Conservation (phyloP, 352 stramenopile species). For the Plasmopara viticola region DNA sequence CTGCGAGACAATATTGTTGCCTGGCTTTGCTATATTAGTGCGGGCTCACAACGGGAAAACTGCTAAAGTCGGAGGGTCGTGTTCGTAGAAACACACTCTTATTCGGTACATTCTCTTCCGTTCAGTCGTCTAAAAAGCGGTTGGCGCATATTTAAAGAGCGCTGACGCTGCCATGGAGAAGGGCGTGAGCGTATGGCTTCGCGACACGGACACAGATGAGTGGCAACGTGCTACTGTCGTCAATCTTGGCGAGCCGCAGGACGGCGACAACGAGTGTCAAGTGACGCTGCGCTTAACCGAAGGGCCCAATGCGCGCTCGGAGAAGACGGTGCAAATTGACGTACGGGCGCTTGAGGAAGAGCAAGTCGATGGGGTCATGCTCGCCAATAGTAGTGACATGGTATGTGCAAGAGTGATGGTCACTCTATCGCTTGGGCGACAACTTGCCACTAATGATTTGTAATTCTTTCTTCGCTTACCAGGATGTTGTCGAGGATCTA, state of each 20-base stretch:
- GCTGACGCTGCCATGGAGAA: conserved; percentile 54
- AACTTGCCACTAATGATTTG: neutral
- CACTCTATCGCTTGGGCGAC: neutral
- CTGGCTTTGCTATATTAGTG: no score
- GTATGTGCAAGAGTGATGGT: conserved; percentile 25
- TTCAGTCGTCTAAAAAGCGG: conserved; percentile 1
- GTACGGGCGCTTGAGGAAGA: conserved; percentile 65
- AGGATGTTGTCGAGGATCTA: conserved; percentile 87
- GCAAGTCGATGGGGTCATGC: conserved; percentile 43
- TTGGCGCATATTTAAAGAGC: neutral
- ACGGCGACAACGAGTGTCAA: conserved; percentile 16
- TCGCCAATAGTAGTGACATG: conserved; percentile 84
- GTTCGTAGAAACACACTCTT: conserved; percentile 7
- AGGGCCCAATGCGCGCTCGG: conserved; percentile 37
- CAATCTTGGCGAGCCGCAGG: conserved; percentile 24
- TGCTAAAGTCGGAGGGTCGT: no score
- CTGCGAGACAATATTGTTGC: no score
- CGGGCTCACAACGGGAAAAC: no score
- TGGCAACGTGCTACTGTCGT: conserved; percentile 64
- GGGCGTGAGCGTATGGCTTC: conserved; percentile 71
- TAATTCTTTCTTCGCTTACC: conserved; percentile 3
- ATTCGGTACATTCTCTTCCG: conserved; percentile 7
- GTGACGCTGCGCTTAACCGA: conserved; percentile 53
- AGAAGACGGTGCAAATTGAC: conserved; percentile 47
- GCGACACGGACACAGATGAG: conserved; percentile 54